Percentiles rank a stretch among this genome's conserved stretches.
Conservation (phyloP, 176 grass and related monocot species). For the Paspalum notatum region DNA sequence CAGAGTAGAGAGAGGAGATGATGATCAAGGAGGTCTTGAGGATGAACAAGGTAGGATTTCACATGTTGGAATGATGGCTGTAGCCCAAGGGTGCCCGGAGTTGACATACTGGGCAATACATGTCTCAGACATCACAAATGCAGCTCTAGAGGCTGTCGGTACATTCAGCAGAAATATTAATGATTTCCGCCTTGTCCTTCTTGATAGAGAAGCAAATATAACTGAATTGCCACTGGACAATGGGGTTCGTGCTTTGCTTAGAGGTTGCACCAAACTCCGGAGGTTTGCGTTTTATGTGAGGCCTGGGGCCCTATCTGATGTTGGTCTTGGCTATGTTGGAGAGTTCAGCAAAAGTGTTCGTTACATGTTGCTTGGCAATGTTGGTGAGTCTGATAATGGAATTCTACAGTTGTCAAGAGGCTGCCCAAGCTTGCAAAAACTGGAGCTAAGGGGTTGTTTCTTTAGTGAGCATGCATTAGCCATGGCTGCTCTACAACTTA, state of each 20-base stretch:
- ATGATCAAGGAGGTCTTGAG: conserved; percentile 82
- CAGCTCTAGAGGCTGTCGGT: conserved; percentile 80
- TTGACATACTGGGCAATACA: conserved; percentile 84
- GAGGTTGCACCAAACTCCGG: conserved; percentile 77
- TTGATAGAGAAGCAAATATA: conserved; percentile 75
- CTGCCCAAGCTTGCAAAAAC: conserved; percentile 87
- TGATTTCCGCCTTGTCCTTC: conserved; percentile 94
- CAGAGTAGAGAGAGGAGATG: conserved; percentile 89
- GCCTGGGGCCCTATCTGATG: conserved; percentile 81
- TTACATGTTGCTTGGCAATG: conserved; percentile 94
- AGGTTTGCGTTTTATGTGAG: conserved; percentile 98
- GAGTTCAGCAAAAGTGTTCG: conserved; percentile 66
- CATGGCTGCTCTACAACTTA: conserved; percentile 63
- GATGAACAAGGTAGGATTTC: conserved; percentile 83
- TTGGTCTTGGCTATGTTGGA: conserved; percentile 80
- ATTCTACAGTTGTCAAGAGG: conserved; percentile 61
- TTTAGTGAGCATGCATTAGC: conserved; percentile 86
- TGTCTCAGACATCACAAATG: conserved; percentile 95
- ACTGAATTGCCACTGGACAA: conserved; percentile 83
- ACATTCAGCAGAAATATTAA: conserved; percentile 74
- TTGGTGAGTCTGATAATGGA: conserved; percentile 72
- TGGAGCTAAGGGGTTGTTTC: conserved; percentile 85
- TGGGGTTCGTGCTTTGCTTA: conserved; percentile 78
- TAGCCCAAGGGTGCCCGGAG: conserved; percentile 77
- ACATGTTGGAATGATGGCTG: conserved; percentile 70